Evolutionary conservation across 2,329 filamentous ascomycete genomes (phyloP).

Genomic region (Sporothrix mexicana): DNA sequence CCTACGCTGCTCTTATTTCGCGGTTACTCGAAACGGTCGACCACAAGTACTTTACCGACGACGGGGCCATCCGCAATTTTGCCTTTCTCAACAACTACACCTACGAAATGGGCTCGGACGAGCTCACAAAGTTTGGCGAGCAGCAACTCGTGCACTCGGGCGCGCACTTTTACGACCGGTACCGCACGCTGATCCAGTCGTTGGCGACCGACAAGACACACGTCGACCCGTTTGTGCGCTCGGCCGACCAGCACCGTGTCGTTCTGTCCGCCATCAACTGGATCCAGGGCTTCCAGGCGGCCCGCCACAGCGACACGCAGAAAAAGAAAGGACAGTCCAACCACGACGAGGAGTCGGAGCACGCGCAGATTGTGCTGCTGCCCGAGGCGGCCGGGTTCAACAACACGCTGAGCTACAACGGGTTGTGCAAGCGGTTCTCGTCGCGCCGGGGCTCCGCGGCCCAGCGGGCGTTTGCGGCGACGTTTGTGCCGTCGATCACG

Average conservation of each 20-base stretch:
- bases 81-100: conserved; percentile 74
- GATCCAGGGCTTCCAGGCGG: conserved; percentile 72
- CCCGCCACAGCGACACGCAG: conserved; percentile 48
- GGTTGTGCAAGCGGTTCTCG: conserved; percentile 74
- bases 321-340: conserved; percentile 39
- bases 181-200: conserved; percentile 61
- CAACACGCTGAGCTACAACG: conserved; percentile 77
- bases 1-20: conserved; percentile 68
- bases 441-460: conserved; percentile 56
- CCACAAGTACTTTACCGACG: conserved; percentile 42
- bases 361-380: conserved; percentile 63
- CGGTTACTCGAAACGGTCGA: conserved; percentile 64
- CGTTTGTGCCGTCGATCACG: conserved; percentile 72
- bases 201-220: background rate
- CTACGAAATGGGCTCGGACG: conserved; percentile 63
- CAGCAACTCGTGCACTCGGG: conserved; percentile 77
- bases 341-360: conserved; percentile 14
- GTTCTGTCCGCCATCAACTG: conserved; percentile 72
- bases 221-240: conserved; percentile 58
- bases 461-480: conserved; percentile 62
- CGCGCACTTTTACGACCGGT: conserved; percentile 75
- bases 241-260: conserved; percentile 51
- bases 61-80: conserved; percentile 66
- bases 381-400: conserved; percentile 71
- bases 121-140: conserved; percentile 69